Conservation (phyloP, 129 eudicot species). For the sunflower (Helianthus annuus) region HanXRQr2.0-SUNRISE NC_035440.2:2328923-2329422, state of each 20-base stretch:
- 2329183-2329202: constrained; percentile 15
- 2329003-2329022: too few species aligned
- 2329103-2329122: constrained; percentile 25
- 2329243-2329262: constrained; percentile 12
- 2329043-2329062: too few species aligned
- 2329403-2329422: constrained; percentile 20
- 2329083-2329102: neutral
- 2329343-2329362: constrained; percentile 29
- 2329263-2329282: constrained; percentile 21
- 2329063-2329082: neutral
- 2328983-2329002: too few species aligned
- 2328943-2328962: too few species aligned
- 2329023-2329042: too few species aligned
- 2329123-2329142: constrained; percentile 26
- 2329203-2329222: neutral
- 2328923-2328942: too few species aligned
- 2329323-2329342: constrained; percentile 20
- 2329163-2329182: constrained; percentile 22
- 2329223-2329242: constrained; percentile 22
- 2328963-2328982: too few species aligned
- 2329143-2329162: constrained; percentile 27
- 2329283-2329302: constrained; percentile 10
- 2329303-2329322: constrained; percentile 14
- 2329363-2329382: too few species aligned
- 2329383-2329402: too few species aligned